These are phyloP conservation scores for Hygrophila difformis DNA, from an alignment of 257 asterid species.

Conservation along the genomic window DNA sequence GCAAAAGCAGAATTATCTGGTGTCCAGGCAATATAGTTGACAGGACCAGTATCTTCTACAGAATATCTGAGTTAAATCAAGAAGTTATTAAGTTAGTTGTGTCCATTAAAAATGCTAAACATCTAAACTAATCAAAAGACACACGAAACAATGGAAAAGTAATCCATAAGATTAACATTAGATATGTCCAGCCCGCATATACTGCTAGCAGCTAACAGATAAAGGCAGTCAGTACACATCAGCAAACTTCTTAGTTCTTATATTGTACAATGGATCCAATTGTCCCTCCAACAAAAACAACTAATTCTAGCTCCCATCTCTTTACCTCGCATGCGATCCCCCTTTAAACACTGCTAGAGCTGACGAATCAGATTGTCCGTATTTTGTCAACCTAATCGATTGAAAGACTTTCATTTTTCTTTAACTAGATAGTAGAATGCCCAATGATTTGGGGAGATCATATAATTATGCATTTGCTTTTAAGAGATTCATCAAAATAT, in stretches of 20 bases:
- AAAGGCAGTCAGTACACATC: conserved; percentile 8
- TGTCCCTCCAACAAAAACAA: conserved; percentile 10
- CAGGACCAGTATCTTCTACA: conserved; percentile 92
- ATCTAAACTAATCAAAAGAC: conserved; percentile 7
- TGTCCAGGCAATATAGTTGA: conserved; percentile 93
- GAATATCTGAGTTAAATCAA: conserved; percentile 55
- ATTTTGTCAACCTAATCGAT: neutral
- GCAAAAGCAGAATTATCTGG: conserved; percentile 95
- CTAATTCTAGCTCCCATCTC: neutral
- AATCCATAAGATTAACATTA: conserved; percentile 5
- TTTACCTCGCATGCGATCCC: conserved; percentile 4
- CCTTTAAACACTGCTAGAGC: conserved; percentile 6
- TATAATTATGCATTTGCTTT: conserved; percentile 1
- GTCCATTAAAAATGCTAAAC: neutral
- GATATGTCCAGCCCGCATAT: conserved; percentile 1
- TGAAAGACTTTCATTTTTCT: neutral
- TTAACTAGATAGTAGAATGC: neutral
- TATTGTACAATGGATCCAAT: neutral
- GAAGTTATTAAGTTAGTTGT: conserved; percentile 16
- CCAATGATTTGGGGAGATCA: conserved; percentile 1
- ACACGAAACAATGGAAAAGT: conserved; percentile 2
- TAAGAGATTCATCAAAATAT: conserved; percentile 7
- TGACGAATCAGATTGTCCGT: conserved; percentile 2
- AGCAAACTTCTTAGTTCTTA: neutral
- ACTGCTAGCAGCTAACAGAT: neutral